These are phyloP conservation scores for Fraxinus baroniana DNA, from an alignment of 305 asterid species.

Conservation along the genomic window DNA sequence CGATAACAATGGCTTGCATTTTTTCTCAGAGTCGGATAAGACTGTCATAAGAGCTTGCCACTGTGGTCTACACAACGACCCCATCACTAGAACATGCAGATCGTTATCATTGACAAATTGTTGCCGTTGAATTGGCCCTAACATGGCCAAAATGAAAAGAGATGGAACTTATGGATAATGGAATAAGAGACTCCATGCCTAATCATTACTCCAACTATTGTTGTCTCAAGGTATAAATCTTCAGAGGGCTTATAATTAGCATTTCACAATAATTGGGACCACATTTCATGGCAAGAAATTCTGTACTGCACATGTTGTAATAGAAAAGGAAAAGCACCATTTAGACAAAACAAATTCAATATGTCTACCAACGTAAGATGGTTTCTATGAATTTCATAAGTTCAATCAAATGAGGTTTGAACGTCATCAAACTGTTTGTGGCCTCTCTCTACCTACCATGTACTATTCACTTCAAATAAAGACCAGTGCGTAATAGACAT, in stretches of 20 bases:
- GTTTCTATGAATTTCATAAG: background rate
- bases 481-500: background rate
- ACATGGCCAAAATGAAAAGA: background rate
- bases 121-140: background rate
- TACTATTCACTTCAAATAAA: background rate
- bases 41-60: background rate
- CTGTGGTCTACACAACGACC: background rate
- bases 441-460: background rate
- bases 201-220: conserved; percentile 24
- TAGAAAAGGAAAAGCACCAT: background rate
- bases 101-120: background rate
- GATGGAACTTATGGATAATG: background rate
- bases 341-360: background rate
- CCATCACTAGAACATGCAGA: background rate
- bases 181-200: conserved; percentile 22
- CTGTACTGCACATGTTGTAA: background rate
- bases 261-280: conserved; percentile 25
- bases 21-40: background rate
- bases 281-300: conserved; percentile 11
- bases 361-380: background rate
- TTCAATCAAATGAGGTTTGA: background rate
- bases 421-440: background rate
- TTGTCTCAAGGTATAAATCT: conserved; percentile 10
- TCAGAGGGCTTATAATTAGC: background rate
- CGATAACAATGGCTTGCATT: background rate